Evolutionary conservation across 164 flowering plant species (phyloP).

Genomic region (Chloranthus sessilifolius): DNA sequence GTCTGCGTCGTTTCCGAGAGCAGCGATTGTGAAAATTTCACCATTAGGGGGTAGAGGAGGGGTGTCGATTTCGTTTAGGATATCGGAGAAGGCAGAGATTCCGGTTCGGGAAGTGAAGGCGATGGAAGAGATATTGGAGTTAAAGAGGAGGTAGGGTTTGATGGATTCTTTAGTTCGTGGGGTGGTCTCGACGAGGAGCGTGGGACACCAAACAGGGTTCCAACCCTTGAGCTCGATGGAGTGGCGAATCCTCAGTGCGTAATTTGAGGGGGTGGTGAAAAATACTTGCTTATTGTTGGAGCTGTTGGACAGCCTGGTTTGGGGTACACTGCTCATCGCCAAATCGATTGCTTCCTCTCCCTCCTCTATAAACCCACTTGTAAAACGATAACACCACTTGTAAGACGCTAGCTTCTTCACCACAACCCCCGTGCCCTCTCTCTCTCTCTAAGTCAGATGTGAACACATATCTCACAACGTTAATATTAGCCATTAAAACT

Average conservation of each 20-base stretch:
- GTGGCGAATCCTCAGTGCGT: conserved; percentile 15
- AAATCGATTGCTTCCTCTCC: conserved; percentile 73
- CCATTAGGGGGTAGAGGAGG: conserved; percentile 35
- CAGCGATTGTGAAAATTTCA: conserved; percentile 37
- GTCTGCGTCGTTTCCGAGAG: conserved; percentile 62
- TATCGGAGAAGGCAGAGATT: conserved; percentile 39
- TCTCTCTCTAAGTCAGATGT: too few relatives aligned
- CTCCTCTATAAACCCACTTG: too few relatives aligned
- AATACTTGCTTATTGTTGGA: conserved; percentile 5
- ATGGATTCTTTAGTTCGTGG: conserved; percentile 30
- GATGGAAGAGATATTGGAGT: conserved; percentile 48
- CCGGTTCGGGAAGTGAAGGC: conserved; percentile 74
- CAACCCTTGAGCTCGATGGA: conserved; percentile 9
- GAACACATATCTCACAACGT: too few relatives aligned
- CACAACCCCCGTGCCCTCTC: too few relatives aligned
- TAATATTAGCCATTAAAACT: too few relatives aligned
- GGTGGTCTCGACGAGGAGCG: conserved; percentile 44
- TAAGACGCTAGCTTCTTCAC: too few relatives aligned
- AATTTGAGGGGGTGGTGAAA: conserved; percentile 21
- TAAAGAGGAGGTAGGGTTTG: conserved; percentile 28
- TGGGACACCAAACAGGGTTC: conserved; percentile 55
- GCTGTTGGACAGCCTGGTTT: conserved; percentile 2
- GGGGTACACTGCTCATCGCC: conserved; percentile 57
- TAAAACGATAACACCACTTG: too few relatives aligned
- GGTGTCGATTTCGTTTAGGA: conserved; percentile 5